phyloP scores from a whole-genome alignment of 1,284 basidiomycete species.

The Sanghuangporus sanghuang region DNA sequence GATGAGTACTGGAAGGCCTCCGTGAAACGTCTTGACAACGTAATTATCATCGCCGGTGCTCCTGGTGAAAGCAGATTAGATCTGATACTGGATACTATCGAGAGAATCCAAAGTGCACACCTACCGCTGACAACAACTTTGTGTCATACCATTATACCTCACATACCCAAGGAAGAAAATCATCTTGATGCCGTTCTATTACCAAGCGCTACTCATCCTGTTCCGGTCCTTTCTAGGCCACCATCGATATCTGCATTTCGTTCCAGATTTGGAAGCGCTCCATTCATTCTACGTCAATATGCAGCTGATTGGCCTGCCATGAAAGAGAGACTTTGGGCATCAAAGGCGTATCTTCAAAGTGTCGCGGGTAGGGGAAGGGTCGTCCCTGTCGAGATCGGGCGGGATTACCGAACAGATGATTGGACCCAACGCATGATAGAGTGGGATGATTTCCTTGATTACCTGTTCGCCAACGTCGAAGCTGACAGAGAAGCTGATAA shows the following conservation, averaged over 20 bases:
- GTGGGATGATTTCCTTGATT: constrained; percentile 72
- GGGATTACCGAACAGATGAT: constrained; percentile 72
- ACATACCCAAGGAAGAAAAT: background rate
- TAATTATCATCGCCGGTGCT: constrained; percentile 81
- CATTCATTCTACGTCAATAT: constrained; percentile 72
- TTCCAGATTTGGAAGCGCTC: constrained; percentile 35
- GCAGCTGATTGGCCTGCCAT: constrained; percentile 69
- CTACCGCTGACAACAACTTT: constrained; percentile 14
- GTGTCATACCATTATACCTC: constrained; percentile 9
- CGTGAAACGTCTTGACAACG: constrained; percentile 66
- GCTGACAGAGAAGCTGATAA: constrained; percentile 21
- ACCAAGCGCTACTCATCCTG: constrained; percentile 20
- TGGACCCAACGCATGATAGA: constrained; percentile 82
- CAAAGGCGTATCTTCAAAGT: constrained; percentile 58
- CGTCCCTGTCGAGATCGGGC: constrained; percentile 89
- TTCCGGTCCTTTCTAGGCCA: constrained; percentile 34
- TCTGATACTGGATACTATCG: constrained; percentile 58
- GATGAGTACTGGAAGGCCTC: constrained; percentile 26
- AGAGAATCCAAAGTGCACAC: constrained; percentile 43
- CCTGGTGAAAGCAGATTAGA: constrained; percentile 58
- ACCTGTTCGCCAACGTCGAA: constrained; percentile 40
- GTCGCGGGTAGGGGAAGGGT: constrained; percentile 73
- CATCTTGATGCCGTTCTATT: constrained; percentile 1
- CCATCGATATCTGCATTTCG: constrained; percentile 58
- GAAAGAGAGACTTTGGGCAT: constrained; percentile 63